Conservation (phyloP, 2,329 filamentous ascomycete genomes). For the Diatrype stigma region DNA sequence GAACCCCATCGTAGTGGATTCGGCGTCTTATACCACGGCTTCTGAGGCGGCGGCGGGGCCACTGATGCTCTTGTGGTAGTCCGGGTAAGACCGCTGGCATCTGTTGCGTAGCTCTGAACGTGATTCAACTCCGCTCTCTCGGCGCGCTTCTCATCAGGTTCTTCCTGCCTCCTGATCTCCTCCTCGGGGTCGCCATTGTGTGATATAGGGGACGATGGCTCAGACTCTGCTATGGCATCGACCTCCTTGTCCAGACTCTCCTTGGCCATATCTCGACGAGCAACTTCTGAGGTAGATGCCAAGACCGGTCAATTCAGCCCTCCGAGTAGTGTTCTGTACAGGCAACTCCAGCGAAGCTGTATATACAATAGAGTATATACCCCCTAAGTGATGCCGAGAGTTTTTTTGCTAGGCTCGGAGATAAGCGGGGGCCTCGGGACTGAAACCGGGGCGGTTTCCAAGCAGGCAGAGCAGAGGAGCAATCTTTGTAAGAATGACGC, state of each 20-base stretch:
- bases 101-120: slow-evolving; percentile 51
- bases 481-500: not conserved
- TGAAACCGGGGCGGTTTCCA: not conserved
- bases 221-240: slow-evolving; percentile 14
- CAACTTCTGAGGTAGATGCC: not conserved
- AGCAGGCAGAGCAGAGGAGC: not conserved
- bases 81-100: slow-evolving; percentile 45
- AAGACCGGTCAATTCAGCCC: not conserved
- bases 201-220: slow-evolving; percentile 12
- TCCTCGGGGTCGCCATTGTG: slow-evolving; percentile 22
- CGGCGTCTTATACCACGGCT: slow-evolving; percentile 59
- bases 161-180: slow-evolving; percentile 22
- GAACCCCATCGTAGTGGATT: slow-evolving; percentile 60
- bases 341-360: not conserved
- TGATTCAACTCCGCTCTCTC: slow-evolving; percentile 33
- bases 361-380: not conserved
- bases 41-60: slow-evolving; percentile 32
- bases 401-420: not conserved
- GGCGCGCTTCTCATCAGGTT: slow-evolving; percentile 21
- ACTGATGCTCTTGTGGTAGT: slow-evolving; percentile 31
- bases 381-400: not conserved
- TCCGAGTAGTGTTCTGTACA: not conserved
- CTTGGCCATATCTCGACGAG: slow-evolving; percentile 22
- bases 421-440: not conserved
- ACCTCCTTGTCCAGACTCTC: slow-evolving; percentile 19